Percentiles rank a stretch among this genome's conserved stretches.
phyloP scores from a whole-genome alignment of 257 asterid species.

The Salvia hispanica region DNA sequence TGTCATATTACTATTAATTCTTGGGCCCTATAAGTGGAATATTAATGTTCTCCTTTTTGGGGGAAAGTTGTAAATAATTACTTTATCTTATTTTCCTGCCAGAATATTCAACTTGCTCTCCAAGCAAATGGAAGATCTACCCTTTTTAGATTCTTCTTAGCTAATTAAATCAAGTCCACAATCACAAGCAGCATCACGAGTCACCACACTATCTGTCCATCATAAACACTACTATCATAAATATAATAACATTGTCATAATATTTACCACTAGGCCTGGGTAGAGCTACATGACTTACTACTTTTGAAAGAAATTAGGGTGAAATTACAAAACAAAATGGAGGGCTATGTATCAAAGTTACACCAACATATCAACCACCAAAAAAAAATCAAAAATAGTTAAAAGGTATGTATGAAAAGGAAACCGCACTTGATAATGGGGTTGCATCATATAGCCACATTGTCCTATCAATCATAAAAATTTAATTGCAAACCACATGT shows the following conservation, averaged over 20 bases:
- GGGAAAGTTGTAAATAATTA: neutral
- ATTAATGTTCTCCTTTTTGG: neutral
- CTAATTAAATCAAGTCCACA: slow-evolving; percentile 1
- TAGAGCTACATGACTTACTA: too few species aligned
- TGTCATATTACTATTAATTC: too few species aligned
- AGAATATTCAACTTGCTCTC: slow-evolving; percentile 7
- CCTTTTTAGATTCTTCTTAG: slow-evolving; percentile 19
- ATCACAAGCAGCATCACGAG: neutral
- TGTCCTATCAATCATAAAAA: slow-evolving; percentile 43
- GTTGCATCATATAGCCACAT: slow-evolving; percentile 54
- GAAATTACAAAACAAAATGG: too few species aligned
- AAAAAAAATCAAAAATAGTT: slow-evolving; percentile 25
- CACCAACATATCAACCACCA: slow-evolving; percentile 60
- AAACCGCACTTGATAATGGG: slow-evolving; percentile 45
- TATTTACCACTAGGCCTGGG: too few species aligned
- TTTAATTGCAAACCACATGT: slow-evolving; percentile 34
- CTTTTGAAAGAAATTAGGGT: too few species aligned
- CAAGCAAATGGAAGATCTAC: slow-evolving; percentile 12
- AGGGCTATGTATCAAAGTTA: too few species aligned
- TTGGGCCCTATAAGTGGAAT: neutral
- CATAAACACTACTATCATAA: too few species aligned
- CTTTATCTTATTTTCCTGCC: neutral
- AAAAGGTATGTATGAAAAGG: too few species aligned
- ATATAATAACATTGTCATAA: too few species aligned
- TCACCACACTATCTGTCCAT: too few species aligned